phyloP scores from a whole-genome alignment of 441 rosid species.

The California macrophylla region DNA sequence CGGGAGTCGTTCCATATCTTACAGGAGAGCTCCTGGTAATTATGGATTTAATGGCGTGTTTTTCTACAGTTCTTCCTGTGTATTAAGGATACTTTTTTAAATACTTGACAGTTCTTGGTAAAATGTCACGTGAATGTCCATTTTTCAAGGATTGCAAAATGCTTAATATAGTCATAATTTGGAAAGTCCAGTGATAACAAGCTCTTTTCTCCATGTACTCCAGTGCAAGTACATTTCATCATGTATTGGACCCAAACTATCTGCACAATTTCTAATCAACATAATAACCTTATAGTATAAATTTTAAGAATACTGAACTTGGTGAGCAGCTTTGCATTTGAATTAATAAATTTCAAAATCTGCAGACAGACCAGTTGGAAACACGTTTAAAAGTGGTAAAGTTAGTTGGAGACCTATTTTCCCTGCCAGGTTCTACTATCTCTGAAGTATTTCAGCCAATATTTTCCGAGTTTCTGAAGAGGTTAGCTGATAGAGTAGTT shows the following conservation, averaged over 20 bases:
- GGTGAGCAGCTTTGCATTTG: constrained; percentile 20
- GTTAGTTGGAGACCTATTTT: constrained; percentile 84
- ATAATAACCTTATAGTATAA: constrained; percentile 2
- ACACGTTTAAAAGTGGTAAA: constrained; percentile 83
- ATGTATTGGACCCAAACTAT: too few relatives aligned
- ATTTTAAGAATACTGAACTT: constrained; percentile 4
- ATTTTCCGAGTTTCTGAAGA: constrained; percentile 85
- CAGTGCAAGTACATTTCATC: not conserved
- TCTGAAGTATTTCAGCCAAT: constrained; percentile 71
- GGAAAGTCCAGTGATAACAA: not conserved
- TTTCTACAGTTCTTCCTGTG: constrained; percentile 1
- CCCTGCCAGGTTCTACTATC: constrained; percentile 56
- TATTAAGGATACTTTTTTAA: not conserved
- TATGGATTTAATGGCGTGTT: constrained; percentile 13
- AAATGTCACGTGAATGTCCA: not conserved
- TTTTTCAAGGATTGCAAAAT: not conserved
- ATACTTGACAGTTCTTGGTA: not conserved
- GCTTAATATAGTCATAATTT: not conserved
- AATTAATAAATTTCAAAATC: constrained; percentile 15
- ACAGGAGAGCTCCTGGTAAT: constrained; percentile 98
- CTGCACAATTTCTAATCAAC: not conserved
- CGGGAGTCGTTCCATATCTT: constrained; percentile 85
- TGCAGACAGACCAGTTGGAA: constrained; percentile 87
- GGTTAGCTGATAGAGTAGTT: constrained; percentile 92
- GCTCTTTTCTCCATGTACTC: not conserved